phyloP scores from a whole-genome alignment of 495 filamentous ascomycete genomes.

The Aspergillus campestris region DNA sequence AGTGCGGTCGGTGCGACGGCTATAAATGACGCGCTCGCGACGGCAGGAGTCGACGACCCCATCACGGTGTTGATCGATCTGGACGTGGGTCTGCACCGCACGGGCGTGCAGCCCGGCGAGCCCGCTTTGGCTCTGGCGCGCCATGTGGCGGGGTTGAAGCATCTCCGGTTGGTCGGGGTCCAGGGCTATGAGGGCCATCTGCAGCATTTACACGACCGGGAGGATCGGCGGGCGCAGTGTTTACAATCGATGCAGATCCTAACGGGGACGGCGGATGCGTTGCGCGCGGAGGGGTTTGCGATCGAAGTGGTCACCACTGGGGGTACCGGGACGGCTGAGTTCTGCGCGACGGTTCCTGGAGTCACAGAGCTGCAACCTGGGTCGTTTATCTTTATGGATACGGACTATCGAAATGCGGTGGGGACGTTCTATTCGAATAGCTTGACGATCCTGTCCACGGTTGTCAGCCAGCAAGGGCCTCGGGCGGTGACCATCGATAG shows the following conservation, averaged over 20 bases:
- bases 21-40: conserved; percentile 22
- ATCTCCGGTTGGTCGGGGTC: conserved; percentile 25
- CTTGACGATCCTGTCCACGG: conserved; percentile 26
- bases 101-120: conserved; percentile 20
- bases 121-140: conserved; percentile 20
- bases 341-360: conserved; percentile 30
- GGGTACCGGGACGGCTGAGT: conserved; percentile 30
- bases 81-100: conserved; percentile 31
- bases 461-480: conserved; percentile 27
- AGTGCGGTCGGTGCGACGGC: conserved; percentile 24
- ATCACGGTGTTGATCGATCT: conserved; percentile 25
- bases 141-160: conserved; percentile 15
- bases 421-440: conserved; percentile 30
- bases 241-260: conserved; percentile 24
- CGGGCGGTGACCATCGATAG: conserved; percentile 27
- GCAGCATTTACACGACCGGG: conserved; percentile 25
- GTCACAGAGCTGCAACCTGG: conserved; percentile 33
- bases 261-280: conserved; percentile 17
- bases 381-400: conserved; percentile 38
- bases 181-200: conserved; percentile 32
- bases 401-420: conserved; percentile 31
- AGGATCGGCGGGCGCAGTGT: conserved; percentile 24
- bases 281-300: conserved; percentile 21
- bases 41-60: conserved; percentile 14
- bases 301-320: conserved; percentile 30